Base-by-base conservation (phyloP, 2,329 filamentous ascomycete species). In the Fusarium falciforme region DNA sequence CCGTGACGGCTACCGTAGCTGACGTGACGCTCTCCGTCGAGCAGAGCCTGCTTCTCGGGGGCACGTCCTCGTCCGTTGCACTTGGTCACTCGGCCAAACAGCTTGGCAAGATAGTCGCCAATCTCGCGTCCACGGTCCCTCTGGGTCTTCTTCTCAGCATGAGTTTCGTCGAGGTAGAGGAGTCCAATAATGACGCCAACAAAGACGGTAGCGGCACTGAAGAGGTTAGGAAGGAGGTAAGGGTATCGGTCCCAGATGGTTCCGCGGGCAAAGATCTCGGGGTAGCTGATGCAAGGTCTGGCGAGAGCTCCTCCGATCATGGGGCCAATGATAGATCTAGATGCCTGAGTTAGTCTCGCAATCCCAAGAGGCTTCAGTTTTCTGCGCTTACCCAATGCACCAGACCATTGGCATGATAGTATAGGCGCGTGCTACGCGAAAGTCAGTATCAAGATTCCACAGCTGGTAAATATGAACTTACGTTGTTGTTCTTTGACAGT, bases 351-450 rank as follows among this genome's bases (percentile, higher is more conserved):
- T n/a, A 59, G 77, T 81, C 72, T 65, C 63, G 58, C 25, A 40
- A 47, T 25, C 44, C 47, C 29, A 33, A 27, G 31, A 27, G 47
- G 35, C 58, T 57, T 35, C 49, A 10, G 52, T 20, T 36, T 22
- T 59, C 31, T 35, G 40, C 10, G 84, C 87, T 84, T 86, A 94
- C 87, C 96, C 96, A 79, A 99, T 89, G 81, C 95, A 98, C 96
- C 96, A 99, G 29, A 98, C 94, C 81, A 98, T 94, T 8, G 96
- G 96, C 95, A 99, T 98, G 76, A 98, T 95, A 14, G 96, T 94
- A 84, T 97, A 99, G 59, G 96, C 96, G 77, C 94, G 94, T 76
- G 95, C 93, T 95, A 70, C 67, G 63, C 59, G 17, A 42, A 4
- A 54, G 77, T 85, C 75, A 83, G 79, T 42, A 22, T 9, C 20